Percentiles rank a stretch among this genome's conserved stretches.
These are phyloP conservation scores for Dactylellina cionopaga DNA, from an alignment of 2,329 filamentous ascomycete genomes.

Conservation along the genomic window DNA sequence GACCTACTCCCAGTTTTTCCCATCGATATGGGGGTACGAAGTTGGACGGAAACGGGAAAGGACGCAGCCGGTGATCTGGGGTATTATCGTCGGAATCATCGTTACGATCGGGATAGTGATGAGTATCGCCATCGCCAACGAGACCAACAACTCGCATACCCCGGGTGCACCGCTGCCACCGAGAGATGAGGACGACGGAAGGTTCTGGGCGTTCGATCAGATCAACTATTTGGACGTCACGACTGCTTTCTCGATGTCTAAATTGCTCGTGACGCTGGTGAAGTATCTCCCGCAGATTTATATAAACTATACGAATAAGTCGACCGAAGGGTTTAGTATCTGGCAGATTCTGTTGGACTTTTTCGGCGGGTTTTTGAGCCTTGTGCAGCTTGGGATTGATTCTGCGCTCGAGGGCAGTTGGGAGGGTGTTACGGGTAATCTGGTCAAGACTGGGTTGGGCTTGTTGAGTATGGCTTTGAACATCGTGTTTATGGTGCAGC, in stretches of 20 bases:
- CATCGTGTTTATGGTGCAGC: conserved; percentile 84
- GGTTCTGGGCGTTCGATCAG: conserved; percentile 63
- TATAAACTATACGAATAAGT: conserved; percentile 83
- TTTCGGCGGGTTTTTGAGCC: conserved; percentile 79
- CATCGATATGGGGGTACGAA: conserved; percentile 77
- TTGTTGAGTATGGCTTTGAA: conserved; percentile 90
- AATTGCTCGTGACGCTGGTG: conserved; percentile 84
- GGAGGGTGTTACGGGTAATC: conserved; percentile 90
- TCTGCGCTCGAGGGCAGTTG: conserved; percentile 74
- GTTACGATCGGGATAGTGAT: conserved; percentile 66
- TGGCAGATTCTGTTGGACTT: conserved; percentile 84
- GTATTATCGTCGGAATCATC: conserved; percentile 74
- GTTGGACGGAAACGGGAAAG: conserved; percentile 64
- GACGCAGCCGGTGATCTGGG: conserved; percentile 69
- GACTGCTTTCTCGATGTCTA: conserved; percentile 79
- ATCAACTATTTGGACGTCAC: conserved; percentile 58
- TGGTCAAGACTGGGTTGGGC: conserved; percentile 85
- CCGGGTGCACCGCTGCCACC: conserved; percentile 63
- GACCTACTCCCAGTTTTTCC: conserved; percentile 80
- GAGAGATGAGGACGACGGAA: conserved; percentile 39
- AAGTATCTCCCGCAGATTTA: conserved; percentile 92
- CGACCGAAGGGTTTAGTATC: conserved; percentile 89
- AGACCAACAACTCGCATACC: background rate
- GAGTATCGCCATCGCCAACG: conserved; percentile 61
- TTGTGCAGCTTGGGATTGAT: conserved; percentile 84